These are phyloP conservation scores for Fusarium sp. DNA, from an alignment of 2,329 filamentous ascomycete genomes.

Conservation along the genomic window DNA sequence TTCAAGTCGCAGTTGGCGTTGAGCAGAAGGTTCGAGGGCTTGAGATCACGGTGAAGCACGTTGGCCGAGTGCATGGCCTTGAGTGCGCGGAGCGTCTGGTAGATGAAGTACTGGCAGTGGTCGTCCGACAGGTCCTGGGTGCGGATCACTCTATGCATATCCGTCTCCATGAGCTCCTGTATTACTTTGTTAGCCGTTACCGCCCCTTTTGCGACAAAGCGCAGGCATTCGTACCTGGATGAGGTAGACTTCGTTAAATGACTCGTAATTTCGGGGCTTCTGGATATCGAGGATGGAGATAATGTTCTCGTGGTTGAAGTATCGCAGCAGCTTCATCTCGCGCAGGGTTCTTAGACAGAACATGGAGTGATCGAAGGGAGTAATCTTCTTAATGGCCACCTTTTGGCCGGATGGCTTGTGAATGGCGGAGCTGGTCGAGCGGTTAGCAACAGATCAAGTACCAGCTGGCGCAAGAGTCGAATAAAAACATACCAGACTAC, in stretches of 20 bases:
- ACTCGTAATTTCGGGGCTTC: conserved; percentile 94
- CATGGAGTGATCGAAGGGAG: conserved; percentile 98
- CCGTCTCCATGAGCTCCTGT: conserved; percentile 98
- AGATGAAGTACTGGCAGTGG: conserved; percentile 99
- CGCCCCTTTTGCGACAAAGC: neutral
- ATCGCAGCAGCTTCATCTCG: conserved; percentile 98
- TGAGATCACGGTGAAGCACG: conserved; percentile 94
- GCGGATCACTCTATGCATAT: conserved; percentile 98
- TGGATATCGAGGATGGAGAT: conserved; percentile 99
- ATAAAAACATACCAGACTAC: conserved; percentile 84
- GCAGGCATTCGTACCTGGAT: conserved; percentile 74
- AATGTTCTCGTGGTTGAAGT: conserved; percentile 99
- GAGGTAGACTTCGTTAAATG: conserved; percentile 96
- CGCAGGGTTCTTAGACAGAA: conserved; percentile 95
- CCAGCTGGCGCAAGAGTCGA: neutral
- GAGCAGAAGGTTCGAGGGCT: conserved; percentile 94
- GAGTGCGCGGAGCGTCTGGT: conserved; percentile 94
- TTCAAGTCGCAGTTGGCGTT: conserved; percentile 99
- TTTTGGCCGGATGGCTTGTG: conserved; percentile 99
- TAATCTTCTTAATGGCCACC: conserved; percentile 99
- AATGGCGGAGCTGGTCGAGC: conserved; percentile 77
- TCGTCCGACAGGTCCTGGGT: conserved; percentile 98
- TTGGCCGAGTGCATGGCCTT: conserved; percentile 99
- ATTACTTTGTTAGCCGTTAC: conserved; percentile 18
- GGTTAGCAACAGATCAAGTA: conserved; percentile 1